Percentiles rank a stretch among this genome's conserved stretches.
phyloP scores from a whole-genome alignment of 177 flowering plant genomes.

The Telopea speciosissima region DNA sequence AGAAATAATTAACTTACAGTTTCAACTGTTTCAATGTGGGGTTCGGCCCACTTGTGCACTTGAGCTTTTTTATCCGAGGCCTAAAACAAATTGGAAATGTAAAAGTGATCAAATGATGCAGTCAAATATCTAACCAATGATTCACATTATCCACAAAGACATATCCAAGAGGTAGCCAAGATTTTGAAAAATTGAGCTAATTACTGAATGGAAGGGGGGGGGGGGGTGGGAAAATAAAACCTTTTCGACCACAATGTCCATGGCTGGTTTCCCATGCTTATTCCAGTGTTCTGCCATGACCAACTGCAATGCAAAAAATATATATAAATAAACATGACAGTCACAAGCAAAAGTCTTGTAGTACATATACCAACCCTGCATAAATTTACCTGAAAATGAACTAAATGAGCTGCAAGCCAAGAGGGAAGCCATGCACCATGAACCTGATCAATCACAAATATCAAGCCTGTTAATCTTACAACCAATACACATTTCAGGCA shows the following conservation, averaged over 20 bases:
- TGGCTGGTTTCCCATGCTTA: constrained; percentile 68
- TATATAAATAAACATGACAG: background rate
- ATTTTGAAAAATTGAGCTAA: background rate
- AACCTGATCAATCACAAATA: constrained; percentile 38
- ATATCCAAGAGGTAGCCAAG: background rate
- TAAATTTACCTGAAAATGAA: constrained; percentile 51
- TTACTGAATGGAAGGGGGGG: background rate
- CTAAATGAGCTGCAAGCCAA: constrained; percentile 67
- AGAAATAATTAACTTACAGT: constrained; percentile 45
- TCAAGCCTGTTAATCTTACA: background rate
- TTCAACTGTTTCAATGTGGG: constrained; percentile 66
- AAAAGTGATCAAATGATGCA: background rate
- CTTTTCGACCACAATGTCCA: constrained; percentile 50
- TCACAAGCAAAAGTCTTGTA: background rate
- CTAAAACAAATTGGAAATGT: constrained; percentile 29
- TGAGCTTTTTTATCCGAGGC: constrained; percentile 58
- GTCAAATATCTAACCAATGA: background rate
- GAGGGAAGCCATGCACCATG: constrained; percentile 98
- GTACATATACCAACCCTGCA: background rate
- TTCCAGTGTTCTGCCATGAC: constrained; percentile 52
- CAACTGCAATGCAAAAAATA: constrained; percentile 31
- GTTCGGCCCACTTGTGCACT: constrained; percentile 78
- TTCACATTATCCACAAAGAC: background rate
- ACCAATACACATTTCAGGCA: background rate
- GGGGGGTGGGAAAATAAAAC: no score